These are phyloP conservation scores for Moesziomyces sp. DNA, from an alignment of 1,284 basidiomycete genomes.

Conservation along the genomic window DNA sequence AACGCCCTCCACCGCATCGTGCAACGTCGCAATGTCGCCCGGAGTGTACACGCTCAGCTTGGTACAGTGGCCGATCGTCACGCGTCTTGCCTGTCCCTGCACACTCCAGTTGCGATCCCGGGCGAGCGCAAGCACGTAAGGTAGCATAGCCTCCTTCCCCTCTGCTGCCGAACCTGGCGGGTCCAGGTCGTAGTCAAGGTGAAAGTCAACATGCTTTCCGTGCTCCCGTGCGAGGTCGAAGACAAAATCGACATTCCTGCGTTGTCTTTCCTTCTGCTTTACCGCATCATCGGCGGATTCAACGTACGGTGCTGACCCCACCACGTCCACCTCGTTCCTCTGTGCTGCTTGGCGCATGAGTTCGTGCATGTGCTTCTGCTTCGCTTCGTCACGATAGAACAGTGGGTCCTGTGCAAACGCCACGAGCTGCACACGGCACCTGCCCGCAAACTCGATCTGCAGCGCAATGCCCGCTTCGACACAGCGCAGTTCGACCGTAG, in stretches of 20 bases:
- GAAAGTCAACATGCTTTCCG: constrained; percentile 44
- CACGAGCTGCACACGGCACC: constrained; percentile 29
- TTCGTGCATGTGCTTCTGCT: constrained; percentile 20
- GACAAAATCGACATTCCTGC: constrained; percentile 12
- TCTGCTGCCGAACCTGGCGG: constrained; percentile 1
- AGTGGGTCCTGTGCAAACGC: constrained; percentile 51
- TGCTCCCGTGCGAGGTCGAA: constrained; percentile 20
- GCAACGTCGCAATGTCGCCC: constrained; percentile 8
- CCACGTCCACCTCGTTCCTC: constrained; percentile 17
- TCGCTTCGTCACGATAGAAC: constrained; percentile 22
- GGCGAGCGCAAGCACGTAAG: constrained; percentile 6
- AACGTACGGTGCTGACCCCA: constrained; percentile 49
- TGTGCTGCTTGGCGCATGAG: constrained; percentile 25
- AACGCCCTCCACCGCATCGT: background rate
- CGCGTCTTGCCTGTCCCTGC: background rate
- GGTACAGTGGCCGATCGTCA: constrained; percentile 47
- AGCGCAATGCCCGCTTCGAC: constrained; percentile 27
- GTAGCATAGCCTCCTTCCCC: constrained; percentile 16
- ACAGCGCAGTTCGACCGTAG: constrained; percentile 32
- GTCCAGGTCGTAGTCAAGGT: constrained; percentile 51
- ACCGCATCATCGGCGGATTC: constrained; percentile 4
- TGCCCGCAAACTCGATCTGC: constrained; percentile 4
- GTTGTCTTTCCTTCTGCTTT: constrained; percentile 11
- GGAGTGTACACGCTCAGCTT: constrained; percentile 30
- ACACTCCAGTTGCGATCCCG: constrained; percentile 3